A percentile compares a stretch with the other conserved stretches of the same genome.
phyloP scores from a whole-genome alignment of 1,284 basidiomycete genomes.

The Schizophyllum amplum region DNA sequence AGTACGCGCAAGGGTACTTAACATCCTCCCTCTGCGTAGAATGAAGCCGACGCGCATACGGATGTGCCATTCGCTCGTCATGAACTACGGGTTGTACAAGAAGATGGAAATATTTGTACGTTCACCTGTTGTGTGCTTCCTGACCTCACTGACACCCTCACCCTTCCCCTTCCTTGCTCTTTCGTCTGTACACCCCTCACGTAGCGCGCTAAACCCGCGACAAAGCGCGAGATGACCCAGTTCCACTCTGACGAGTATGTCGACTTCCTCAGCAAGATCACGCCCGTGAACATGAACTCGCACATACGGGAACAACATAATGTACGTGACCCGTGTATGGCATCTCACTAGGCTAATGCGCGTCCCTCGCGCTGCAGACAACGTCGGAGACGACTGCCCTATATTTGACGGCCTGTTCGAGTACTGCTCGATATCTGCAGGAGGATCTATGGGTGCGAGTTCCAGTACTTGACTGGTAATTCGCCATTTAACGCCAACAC shows the following conservation, averaged over 20 bases:
- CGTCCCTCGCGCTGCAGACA: conserved; percentile 24
- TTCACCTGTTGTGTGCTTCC: conserved; percentile 12
- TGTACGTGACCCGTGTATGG: conserved; percentile 55
- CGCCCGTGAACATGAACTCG: conserved; percentile 78
- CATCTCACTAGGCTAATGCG: neutral
- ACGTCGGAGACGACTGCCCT: conserved; percentile 85
- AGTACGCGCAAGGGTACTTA: neutral
- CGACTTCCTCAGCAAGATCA: conserved; percentile 81
- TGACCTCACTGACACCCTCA: neutral
- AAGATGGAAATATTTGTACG: conserved; percentile 96
- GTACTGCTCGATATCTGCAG: conserved; percentile 97
- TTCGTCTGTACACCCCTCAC: neutral
- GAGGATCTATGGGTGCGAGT: conserved; percentile 90
- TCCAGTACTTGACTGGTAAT: conserved; percentile 1
- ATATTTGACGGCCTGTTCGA: conserved; percentile 98
- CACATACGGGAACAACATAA: conserved; percentile 95
- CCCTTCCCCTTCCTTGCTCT: neutral
- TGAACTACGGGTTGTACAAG: conserved; percentile 98
- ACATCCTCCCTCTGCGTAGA: conserved; percentile 26
- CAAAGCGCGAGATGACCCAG: conserved; percentile 95
- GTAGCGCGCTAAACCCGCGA: conserved; percentile 97
- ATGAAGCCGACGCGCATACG: conserved; percentile 98
- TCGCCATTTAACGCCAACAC: conserved; percentile 4
- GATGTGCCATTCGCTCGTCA: conserved; percentile 99
- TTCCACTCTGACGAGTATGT: conserved; percentile 95